phyloP scores from a whole-genome alignment of 495 filamentous ascomycete genomes.

The Aspergillus conjunctus region DNA sequence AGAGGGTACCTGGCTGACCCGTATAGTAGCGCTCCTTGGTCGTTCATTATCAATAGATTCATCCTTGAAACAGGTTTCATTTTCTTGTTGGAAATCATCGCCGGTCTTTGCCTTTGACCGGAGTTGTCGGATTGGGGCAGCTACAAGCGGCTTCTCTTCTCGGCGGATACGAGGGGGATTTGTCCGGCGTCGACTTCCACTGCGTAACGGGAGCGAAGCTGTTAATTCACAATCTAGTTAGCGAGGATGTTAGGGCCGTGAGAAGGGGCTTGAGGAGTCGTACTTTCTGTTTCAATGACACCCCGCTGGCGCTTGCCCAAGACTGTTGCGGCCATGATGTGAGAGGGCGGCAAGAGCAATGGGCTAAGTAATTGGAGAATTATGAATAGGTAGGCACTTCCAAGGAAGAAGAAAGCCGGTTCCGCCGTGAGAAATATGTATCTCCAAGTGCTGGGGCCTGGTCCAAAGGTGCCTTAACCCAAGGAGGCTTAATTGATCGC shows the following conservation, averaged over 20 bases:
- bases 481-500: conserved; percentile 31
- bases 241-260: background rate
- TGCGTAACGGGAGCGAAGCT: conserved; percentile 47
- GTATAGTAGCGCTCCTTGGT: conserved; percentile 34
- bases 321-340: conserved; percentile 62
- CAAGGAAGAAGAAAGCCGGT: background rate
- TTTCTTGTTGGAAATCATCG: conserved; percentile 32
- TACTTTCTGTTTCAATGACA: conserved; percentile 58
- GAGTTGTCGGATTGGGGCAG: conserved; percentile 34
- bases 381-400: conserved; percentile 2
- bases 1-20: conserved; percentile 33
- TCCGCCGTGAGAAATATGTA: background rate
- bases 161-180: conserved; percentile 40
- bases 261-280: conserved; percentile 1
- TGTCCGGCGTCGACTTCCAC: conserved; percentile 64
- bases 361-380: conserved; percentile 14
- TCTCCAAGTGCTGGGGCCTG: background rate
- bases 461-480: conserved; percentile 23
- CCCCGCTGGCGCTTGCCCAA: conserved; percentile 74
- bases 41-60: conserved; percentile 22
- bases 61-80: conserved; percentile 28
- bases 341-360: conserved; percentile 26
- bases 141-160: conserved; percentile 25
- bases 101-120: conserved; percentile 36
- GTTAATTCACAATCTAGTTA: conserved; percentile 29